phyloP scores from a whole-genome alignment of 805 yeast species.

The Torulaspora franciscae region DNA sequence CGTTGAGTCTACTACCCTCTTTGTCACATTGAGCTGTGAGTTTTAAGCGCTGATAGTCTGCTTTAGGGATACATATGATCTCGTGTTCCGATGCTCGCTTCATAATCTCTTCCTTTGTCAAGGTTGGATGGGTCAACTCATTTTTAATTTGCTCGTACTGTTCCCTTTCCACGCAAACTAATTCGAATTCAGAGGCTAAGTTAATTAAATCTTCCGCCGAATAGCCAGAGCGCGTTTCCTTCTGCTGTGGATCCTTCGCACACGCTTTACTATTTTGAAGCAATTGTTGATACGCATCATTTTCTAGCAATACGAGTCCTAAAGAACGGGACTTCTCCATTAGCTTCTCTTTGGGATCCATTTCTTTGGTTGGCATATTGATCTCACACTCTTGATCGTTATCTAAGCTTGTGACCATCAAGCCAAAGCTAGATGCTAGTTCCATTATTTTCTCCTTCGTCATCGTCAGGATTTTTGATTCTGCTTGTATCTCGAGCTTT shows the following conservation, averaged over 20 bases:
- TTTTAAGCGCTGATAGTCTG: slow-evolving; percentile 22
- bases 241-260: slow-evolving; percentile 1
- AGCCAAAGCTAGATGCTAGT: slow-evolving; percentile 16
- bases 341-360: not conserved
- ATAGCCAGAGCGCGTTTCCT: not conserved
- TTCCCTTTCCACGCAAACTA: slow-evolving; percentile 35
- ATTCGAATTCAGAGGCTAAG: slow-evolving; percentile 14
- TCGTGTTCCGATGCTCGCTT: slow-evolving; percentile 28
- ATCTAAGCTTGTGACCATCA: slow-evolving; percentile 12
- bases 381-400: slow-evolving; percentile 5
- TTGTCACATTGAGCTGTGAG: not conserved
- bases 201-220: slow-evolving; percentile 12
- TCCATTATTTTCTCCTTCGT: slow-evolving; percentile 17
- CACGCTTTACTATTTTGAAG: not conserved
- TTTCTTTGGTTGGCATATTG: not conserved
- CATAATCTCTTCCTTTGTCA: slow-evolving; percentile 19
- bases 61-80: slow-evolving; percentile 26
- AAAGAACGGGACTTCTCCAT: not conserved
- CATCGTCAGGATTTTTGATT: slow-evolving; percentile 5
- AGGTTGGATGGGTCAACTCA: slow-evolving; percentile 31
- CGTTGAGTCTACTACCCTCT: not conserved
- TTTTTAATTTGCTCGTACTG: slow-evolving; percentile 32
- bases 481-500: slow-evolving; percentile 4
- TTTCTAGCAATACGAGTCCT: not conserved
- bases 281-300: not conserved